Evolutionary conservation across 2,329 filamentous ascomycete genomes (phyloP).

Genomic region (Fusarium solani-melongenae): DNA sequence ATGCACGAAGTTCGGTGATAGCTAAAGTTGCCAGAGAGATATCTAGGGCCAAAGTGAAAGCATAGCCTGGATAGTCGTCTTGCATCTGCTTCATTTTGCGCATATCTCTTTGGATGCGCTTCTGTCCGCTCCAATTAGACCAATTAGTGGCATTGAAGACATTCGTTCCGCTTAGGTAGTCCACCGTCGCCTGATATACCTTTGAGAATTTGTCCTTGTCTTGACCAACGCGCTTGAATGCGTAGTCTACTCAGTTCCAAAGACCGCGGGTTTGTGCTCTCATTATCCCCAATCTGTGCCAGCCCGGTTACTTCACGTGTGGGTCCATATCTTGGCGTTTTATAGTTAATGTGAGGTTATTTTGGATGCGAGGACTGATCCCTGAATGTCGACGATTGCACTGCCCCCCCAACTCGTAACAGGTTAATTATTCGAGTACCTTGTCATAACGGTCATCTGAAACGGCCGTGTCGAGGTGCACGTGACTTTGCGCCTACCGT

Average conservation of each 20-base stretch:
- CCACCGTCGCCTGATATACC: too few species aligned
- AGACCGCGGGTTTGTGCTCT: too few species aligned
- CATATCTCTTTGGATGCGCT: too few species aligned
- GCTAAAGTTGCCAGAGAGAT: background rate
- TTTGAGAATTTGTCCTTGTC: too few species aligned
- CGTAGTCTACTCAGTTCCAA: too few species aligned
- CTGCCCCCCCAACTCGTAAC: background rate
- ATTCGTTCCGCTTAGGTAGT: too few species aligned
- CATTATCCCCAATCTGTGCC: too few species aligned
- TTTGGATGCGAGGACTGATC: background rate
- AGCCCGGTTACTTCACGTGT: too few species aligned
- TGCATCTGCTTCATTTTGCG: too few species aligned
- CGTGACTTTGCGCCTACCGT: conserved; percentile 13
- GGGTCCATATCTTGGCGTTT: background rate
- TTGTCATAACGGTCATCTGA: background rate
- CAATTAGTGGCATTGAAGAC: too few species aligned
- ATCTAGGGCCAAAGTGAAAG: background rate
- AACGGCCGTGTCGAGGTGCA: background rate
- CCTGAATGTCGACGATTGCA: background rate
- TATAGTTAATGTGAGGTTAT: background rate
- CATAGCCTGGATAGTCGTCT: background rate
- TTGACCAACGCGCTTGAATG: too few species aligned
- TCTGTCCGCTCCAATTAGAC: too few species aligned
- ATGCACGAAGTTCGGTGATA: background rate
- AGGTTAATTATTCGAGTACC: background rate